Percentiles rank a stretch among this genome's conserved stretches.
phyloP scores from a whole-genome alignment of 768 basidiomycete genomes.

The Hygrocybe coccinea region DNA sequence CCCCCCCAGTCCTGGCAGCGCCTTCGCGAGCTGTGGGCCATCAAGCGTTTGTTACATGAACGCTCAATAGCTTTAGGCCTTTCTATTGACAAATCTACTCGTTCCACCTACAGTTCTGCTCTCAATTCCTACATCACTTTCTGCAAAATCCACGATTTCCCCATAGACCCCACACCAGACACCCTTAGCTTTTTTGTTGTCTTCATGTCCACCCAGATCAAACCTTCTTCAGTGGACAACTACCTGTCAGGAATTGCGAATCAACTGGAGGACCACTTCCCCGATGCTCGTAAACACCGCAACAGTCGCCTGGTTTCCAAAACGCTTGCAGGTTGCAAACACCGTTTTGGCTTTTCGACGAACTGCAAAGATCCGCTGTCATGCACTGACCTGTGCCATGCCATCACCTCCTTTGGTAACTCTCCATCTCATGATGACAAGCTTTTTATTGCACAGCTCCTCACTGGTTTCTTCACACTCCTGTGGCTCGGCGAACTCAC shows the following conservation, averaged over 20 bases:
- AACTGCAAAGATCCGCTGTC: conserved; percentile 9
- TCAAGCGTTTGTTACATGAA: conserved; percentile 27
- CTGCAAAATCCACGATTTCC: conserved; percentile 17
- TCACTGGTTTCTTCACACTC: conserved; percentile 17
- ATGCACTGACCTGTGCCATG: conserved; percentile 4
- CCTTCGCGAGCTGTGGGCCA: conserved; percentile 25
- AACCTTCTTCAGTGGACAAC: conserved; percentile 15
- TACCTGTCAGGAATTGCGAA: conserved; percentile 24
- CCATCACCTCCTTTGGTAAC: not conserved
- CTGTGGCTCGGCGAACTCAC: too few relatives aligned
- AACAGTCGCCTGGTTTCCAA: conserved; percentile 5
- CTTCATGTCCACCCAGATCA: conserved; percentile 26
- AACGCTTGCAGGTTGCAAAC: conserved; percentile 10
- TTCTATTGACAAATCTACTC: conserved; percentile 15
- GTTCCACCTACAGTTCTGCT: conserved; percentile 18
- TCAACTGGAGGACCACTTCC: conserved; percentile 19
- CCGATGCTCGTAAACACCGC: conserved; percentile 1
- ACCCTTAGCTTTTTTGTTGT: conserved; percentile 28
- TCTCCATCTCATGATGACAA: conserved; percentile 16
- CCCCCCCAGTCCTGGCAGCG: conserved; percentile 26
- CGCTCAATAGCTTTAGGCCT: conserved; percentile 21
- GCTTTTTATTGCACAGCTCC: conserved; percentile 16
- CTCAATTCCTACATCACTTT: conserved; percentile 26
- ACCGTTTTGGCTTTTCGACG: not conserved
- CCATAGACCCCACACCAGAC: conserved; percentile 25